Evolutionary conservation across 1,139 yeast species (phyloP).

Genomic region (Candida glucosophila): DNA sequence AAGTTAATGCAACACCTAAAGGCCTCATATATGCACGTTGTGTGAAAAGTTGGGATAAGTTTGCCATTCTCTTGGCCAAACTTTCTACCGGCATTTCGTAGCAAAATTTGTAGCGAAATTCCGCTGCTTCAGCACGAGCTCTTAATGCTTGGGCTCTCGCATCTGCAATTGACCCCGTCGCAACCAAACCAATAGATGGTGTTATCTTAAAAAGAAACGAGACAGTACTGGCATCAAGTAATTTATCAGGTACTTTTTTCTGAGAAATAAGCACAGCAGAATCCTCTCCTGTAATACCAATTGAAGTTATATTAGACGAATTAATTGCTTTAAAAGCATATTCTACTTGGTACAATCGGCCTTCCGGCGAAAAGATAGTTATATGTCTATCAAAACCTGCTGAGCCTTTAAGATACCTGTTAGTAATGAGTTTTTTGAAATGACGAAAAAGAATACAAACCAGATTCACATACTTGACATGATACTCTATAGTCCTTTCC

Average conservation of each 20-base stretch:
- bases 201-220: constrained; percentile 80
- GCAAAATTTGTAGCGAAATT: constrained; percentile 88
- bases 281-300: constrained; percentile 82
- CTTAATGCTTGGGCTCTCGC: constrained; percentile 86
- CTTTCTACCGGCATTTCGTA: constrained; percentile 96
- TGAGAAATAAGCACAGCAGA: constrained; percentile 89
- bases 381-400: constrained; percentile 98
- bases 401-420: constrained; percentile 31
- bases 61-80: constrained; percentile 91
- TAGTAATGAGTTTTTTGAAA: constrained; percentile 5
- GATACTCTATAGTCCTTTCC: too few species aligned
- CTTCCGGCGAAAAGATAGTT: constrained; percentile 97
- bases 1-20: constrained; percentile 84
- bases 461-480: constrained; percentile 2
- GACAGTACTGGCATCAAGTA: constrained; percentile 78
- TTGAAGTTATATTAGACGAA: constrained; percentile 80
- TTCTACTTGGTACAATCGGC: constrained; percentile 93
- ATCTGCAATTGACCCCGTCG: constrained; percentile 95
- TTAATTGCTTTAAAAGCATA: constrained; percentile 97
- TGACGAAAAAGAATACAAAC: neutral
- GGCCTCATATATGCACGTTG: constrained; percentile 99
- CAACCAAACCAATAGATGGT: constrained; percentile 77
- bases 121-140: constrained; percentile 92
- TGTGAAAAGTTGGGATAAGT: constrained; percentile 87
- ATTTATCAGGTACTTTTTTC: constrained; percentile 92